These are phyloP conservation scores for Leccinum incarnatum DNA, from an alignment of 768 basidiomycete genomes.

Conservation along the genomic window DNA sequence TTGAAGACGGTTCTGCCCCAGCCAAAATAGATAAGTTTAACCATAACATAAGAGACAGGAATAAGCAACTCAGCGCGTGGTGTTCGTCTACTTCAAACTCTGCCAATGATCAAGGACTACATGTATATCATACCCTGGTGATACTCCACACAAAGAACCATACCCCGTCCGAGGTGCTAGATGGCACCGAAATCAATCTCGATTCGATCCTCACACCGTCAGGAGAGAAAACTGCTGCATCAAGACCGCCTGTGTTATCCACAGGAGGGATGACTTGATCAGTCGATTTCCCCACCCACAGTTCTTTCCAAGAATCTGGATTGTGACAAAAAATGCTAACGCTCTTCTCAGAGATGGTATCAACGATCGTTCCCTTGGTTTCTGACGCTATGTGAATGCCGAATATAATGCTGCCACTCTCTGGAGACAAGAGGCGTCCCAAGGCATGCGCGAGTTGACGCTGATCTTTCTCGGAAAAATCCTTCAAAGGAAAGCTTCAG, in stretches of 20 bases:
- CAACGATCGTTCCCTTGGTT: conserved; percentile 6
- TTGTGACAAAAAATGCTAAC: conserved; percentile 24
- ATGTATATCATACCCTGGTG: conserved; percentile 9
- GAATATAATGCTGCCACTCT: conserved; percentile 31
- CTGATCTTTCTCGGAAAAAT: conserved; percentile 29
- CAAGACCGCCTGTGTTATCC: background rate
- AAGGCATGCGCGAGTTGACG: conserved; percentile 22
- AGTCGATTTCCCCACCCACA: conserved; percentile 21
- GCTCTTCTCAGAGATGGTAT: conserved; percentile 1
- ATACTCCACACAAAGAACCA: conserved; percentile 21
- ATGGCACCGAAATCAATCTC: conserved; percentile 14
- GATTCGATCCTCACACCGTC: conserved; percentile 33
- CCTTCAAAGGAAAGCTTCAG: conserved; percentile 24
- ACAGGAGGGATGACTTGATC: background rate
- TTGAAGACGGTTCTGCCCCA: too few species aligned
- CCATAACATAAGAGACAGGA: background rate
- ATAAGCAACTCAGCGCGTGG: background rate
- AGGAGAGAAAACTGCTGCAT: conserved; percentile 24
- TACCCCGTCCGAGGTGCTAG: background rate
- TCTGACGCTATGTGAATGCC: conserved; percentile 25
- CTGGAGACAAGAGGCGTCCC: conserved; percentile 26
- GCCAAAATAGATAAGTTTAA: background rate
- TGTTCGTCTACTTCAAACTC: background rate
- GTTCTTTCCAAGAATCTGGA: conserved; percentile 26
- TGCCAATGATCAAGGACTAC: background rate